These are phyloP conservation scores for Primulina eburnea DNA, from an alignment of 257 asterid species.

Conservation along the genomic window DNA sequence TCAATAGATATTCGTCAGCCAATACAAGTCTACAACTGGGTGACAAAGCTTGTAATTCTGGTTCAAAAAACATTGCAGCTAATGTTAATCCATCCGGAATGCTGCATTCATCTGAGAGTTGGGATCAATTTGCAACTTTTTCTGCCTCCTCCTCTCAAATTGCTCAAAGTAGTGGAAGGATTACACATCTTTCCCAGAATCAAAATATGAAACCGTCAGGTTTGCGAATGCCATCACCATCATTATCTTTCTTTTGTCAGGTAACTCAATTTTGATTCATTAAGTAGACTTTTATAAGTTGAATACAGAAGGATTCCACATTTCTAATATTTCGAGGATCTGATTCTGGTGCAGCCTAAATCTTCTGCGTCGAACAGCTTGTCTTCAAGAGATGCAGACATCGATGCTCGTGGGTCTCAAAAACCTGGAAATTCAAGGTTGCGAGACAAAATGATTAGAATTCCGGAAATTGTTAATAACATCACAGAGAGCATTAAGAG, in stretches of 20 bases:
- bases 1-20: constrained; percentile 34
- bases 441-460: constrained; percentile 32
- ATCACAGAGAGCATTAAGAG: constrained; percentile 25
- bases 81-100: constrained; percentile 30
- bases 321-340: constrained; percentile 26
- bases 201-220: constrained; percentile 67
- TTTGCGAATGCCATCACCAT: constrained; percentile 94
- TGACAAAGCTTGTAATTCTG: constrained; percentile 35
- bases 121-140: constrained; percentile 28
- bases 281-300: constrained; percentile 22
- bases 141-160: constrained; percentile 33
- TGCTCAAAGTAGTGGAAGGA: constrained; percentile 31
- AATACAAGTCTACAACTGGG: constrained; percentile 28
- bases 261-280: constrained; percentile 38
- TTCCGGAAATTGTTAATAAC: constrained; percentile 25
- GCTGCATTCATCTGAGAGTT: constrained; percentile 35
- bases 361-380: constrained; percentile 35
- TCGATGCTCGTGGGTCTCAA: constrained; percentile 34
- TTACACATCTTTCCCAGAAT: constrained; percentile 35
- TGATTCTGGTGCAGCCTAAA: constrained; percentile 65
- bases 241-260: constrained; percentile 84
- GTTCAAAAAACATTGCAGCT: constrained; percentile 37
- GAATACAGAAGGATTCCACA: constrained; percentile 11
- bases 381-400: constrained; percentile 36
- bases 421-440: constrained; percentile 39